A percentile compares a stretch with the other conserved stretches of the same genome.
These are phyloP conservation scores for Chiua sp. DNA, from an alignment of 1,284 basidiomycete genomes.

Conservation along the genomic window DNA sequence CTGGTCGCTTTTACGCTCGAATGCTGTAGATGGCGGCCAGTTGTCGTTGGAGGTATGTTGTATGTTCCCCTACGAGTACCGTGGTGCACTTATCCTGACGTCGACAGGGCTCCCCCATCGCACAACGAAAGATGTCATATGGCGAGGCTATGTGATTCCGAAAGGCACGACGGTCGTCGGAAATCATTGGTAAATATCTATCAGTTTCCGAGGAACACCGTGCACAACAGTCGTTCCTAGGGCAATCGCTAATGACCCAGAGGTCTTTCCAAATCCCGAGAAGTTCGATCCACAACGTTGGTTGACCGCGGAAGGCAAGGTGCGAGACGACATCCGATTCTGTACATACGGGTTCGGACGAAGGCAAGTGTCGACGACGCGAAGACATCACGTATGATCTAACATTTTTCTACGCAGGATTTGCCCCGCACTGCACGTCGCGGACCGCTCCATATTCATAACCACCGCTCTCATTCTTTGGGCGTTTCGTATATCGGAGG, in stretches of 20 bases:
- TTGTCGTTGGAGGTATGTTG: conserved; percentile 24
- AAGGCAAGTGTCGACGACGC: conserved; percentile 35
- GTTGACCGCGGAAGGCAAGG: conserved; percentile 52
- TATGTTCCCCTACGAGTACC: too few relatives aligned
- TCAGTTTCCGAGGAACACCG: not conserved
- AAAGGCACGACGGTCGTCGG: conserved; percentile 51
- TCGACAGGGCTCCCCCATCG: conserved; percentile 54
- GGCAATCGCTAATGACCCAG: conserved; percentile 61
- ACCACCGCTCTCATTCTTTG: conserved; percentile 26
- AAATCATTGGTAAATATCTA: conserved; percentile 54
- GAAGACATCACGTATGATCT: too few relatives aligned
- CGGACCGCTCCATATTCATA: conserved; percentile 33
- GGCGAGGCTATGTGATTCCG: conserved; percentile 61
- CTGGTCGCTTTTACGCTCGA: conserved; percentile 37
- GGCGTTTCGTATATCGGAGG: conserved; percentile 31
- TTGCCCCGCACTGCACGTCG: conserved; percentile 16
- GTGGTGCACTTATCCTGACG: not conserved
- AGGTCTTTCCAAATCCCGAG: conserved; percentile 62
- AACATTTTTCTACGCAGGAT: not conserved
- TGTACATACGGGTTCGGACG: conserved; percentile 68
- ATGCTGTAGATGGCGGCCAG: conserved; percentile 37
- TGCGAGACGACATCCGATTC: conserved; percentile 55
- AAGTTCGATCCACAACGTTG: conserved; percentile 63
- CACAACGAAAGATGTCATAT: conserved; percentile 63
- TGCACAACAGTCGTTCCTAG: conserved; percentile 19